A percentile compares a stretch with the other conserved stretches of the same genome.
phyloP scores from a whole-genome alignment of 192 early-diverging fungal genomes.

The Spizellomyces punctatus region DNA sequence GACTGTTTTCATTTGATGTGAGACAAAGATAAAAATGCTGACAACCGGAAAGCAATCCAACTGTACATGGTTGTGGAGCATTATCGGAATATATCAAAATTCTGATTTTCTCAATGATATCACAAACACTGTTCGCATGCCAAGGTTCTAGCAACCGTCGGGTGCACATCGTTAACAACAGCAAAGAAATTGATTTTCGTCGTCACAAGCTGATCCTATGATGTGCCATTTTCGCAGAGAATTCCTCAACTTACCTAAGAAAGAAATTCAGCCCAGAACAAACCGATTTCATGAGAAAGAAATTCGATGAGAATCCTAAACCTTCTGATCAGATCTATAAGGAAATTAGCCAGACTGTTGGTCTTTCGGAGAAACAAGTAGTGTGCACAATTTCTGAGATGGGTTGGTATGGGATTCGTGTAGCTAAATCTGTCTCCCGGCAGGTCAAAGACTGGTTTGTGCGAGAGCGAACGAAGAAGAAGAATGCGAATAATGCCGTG shows the following conservation, averaged over 20 bases:
- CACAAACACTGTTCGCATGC: too few species aligned
- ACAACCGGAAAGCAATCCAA: too few species aligned
- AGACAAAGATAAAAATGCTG: too few species aligned
- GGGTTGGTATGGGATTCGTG: not conserved
- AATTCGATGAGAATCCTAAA: not conserved
- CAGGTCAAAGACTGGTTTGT: slow-evolving; percentile 21
- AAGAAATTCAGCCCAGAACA: slow-evolving; percentile 26
- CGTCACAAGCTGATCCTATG: too few species aligned
- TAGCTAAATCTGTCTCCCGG: not conserved
- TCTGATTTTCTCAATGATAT: too few species aligned
- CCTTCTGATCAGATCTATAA: slow-evolving; percentile 3
- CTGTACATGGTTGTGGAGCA: too few species aligned
- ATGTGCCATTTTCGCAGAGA: too few species aligned
- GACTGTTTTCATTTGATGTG: too few species aligned
- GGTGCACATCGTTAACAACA: too few species aligned
- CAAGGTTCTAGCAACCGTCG: too few species aligned
- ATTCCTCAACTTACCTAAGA: not conserved
- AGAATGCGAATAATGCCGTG: not conserved
- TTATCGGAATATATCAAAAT: too few species aligned
- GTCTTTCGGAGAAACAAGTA: slow-evolving; percentile 25
- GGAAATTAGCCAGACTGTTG: not conserved
- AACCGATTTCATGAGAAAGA: slow-evolving; percentile 1
- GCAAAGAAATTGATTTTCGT: too few species aligned
- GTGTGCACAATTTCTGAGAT: not conserved
- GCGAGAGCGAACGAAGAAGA: slow-evolving; percentile 12